A percentile compares a stretch with the other conserved stretches of the same genome.
phyloP scores from a whole-genome alignment of 495 filamentous ascomycete species.

The Chaetomium tenue region DNA sequence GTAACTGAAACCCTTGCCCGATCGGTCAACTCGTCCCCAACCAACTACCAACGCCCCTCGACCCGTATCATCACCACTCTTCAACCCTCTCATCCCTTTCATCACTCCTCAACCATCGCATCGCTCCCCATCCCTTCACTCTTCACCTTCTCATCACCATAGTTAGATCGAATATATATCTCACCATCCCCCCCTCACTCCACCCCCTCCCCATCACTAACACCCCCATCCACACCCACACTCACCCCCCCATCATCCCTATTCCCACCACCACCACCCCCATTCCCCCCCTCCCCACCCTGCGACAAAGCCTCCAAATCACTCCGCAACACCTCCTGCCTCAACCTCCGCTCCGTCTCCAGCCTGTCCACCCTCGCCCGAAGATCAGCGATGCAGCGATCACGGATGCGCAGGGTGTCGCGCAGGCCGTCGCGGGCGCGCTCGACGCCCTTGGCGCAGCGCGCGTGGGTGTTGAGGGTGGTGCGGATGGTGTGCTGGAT shows the following conservation, averaged over 20 bases:
- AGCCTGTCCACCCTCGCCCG: slow-evolving; percentile 46
- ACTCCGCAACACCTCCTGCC: slow-evolving; percentile 31
- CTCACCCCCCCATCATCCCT: no score
- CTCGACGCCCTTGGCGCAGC: slow-evolving; percentile 56
- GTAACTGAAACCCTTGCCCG: background rate
- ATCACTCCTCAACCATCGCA: no score
- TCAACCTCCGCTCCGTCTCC: slow-evolving; percentile 53
- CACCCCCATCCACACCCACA: no score
- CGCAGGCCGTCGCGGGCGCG: slow-evolving; percentile 63
- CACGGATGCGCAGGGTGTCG: slow-evolving; percentile 58
- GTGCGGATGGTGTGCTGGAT: slow-evolving; percentile 45
- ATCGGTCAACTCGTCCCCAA: background rate
- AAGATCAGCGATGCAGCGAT: slow-evolving; percentile 56
- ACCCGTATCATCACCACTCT: no score
- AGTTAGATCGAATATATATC: no score
- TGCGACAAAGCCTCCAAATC: slow-evolving; percentile 25
- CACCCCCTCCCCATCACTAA: no score
- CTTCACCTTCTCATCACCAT: no score
- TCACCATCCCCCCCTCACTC: no score
- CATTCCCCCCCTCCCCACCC: background rate
- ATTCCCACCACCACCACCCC: background rate
- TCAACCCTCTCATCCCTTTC: no score
- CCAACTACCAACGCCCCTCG: no score
- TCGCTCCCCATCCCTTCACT: background rate
- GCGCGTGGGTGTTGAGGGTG: slow-evolving; percentile 56